Evolutionary conservation across 345 rosid genomes (phyloP).

Genomic region (Cochlearia excelsa): DNA sequence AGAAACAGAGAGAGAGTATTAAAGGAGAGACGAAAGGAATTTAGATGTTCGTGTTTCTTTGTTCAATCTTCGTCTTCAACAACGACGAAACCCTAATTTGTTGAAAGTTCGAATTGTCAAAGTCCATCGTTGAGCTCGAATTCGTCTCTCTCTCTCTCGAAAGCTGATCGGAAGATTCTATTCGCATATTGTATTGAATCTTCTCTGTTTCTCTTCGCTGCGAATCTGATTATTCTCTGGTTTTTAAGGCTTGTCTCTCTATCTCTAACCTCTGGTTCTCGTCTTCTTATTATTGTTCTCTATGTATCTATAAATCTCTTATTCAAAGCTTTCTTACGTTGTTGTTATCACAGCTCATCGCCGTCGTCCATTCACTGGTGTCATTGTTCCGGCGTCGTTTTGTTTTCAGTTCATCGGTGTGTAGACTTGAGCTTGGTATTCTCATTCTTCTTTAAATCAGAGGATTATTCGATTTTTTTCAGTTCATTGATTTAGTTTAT

Average conservation of each 20-base stretch:
- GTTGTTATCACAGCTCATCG: constrained; percentile 31
- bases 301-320: constrained; percentile 12
- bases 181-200: not conserved
- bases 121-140: constrained; percentile 15
- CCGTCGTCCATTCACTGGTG: constrained; percentile 9
- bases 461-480: too few relatives aligned
- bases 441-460: not conserved
- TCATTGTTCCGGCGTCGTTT: constrained; percentile 9
- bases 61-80: not conserved
- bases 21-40: too few relatives aligned
- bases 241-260: constrained; percentile 30
- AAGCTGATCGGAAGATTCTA: constrained; percentile 14
- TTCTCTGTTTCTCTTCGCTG: not conserved
- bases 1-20: too few relatives aligned
- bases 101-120: not conserved
- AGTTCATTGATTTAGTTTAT: too few relatives aligned
- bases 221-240: constrained; percentile 16
- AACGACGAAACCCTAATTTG: constrained; percentile 31
- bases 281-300: constrained; percentile 14
- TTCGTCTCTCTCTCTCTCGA: not conserved
- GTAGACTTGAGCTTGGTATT: constrained; percentile 4
- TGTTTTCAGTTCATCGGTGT: constrained; percentile 4
- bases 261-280: constrained; percentile 16
- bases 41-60: too few relatives aligned
- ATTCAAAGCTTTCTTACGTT: constrained; percentile 21